Base-by-base conservation (phyloP, 2,329 filamentous ascomycete genomes). In the Aureobasidium sp. region DNA sequence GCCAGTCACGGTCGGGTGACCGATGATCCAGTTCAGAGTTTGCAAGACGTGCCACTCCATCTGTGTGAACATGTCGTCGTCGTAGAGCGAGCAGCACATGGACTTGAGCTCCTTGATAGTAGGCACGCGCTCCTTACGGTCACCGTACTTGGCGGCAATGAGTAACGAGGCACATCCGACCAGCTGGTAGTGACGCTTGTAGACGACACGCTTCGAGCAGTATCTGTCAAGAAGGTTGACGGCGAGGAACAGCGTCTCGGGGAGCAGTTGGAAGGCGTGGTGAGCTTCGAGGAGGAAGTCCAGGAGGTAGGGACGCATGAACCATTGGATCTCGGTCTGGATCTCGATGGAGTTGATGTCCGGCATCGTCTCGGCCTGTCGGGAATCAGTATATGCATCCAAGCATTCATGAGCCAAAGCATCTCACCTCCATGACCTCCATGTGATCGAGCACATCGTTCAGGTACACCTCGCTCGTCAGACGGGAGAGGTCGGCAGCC, bases 11-110 rank as follows among this genome's bases (percentile, higher is more conserved):
- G 94, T 97, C 1, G 94, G 92, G 77, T 97, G 93, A 61, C 94
- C 94, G 68, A 99, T 89, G 68, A 88, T 86, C 94, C 94, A 99
- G 74, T 95, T 91, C 64, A 99, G 84, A 1, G 94, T 99, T 78
- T 97, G 95, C 69, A 99, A 84, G 41, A 99, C 93, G 75, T 99
- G 94, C 92, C 95, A 97, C 79, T 99, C 94, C 94, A 99, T 99
- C 77, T 99, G 94, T 12, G 92, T 93, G 79, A 99, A 99, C 94
- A 99, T 99, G 78, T 96, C 93, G 55, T 96, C 91, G 71, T 99
- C 94, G 78, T 99, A 99, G 42, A 97, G 84, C 41, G 90, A 92
- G 78, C 94, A 97, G 83, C 94, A 99, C 94, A 99, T 97, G 68
- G 93, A 95, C 83, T 96, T 96, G 67, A 99, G 82, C 75, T 99